Evolutionary conservation across 306 rosid genomes (phyloP).

Genomic region (Trichosanthes truncata): DNA sequence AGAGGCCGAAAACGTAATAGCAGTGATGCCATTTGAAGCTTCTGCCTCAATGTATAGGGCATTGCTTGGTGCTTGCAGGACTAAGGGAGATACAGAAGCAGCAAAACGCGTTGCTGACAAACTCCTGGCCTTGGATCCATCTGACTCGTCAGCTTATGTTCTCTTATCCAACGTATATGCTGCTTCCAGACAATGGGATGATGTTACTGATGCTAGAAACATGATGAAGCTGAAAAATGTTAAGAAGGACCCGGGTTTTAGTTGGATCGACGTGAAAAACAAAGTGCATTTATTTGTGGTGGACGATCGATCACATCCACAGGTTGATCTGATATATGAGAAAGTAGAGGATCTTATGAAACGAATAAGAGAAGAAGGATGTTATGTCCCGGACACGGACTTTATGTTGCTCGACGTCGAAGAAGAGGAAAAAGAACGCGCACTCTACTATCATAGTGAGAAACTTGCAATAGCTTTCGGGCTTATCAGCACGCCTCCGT

Average conservation of each 20-base stretch:
- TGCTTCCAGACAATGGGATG: conserved; percentile 69
- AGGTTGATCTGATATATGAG: conserved; percentile 39
- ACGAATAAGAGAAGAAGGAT: conserved; percentile 45
- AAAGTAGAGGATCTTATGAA: conserved; percentile 48
- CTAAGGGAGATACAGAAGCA: conserved; percentile 44
- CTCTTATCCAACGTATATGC: conserved; percentile 67
- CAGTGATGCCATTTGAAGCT: conserved; percentile 73
- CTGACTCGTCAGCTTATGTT: conserved; percentile 63
- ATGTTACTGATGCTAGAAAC: conserved; percentile 43
- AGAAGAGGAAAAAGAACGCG: conserved; percentile 58
- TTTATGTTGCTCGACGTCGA: conserved; percentile 54
- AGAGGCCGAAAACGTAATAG: conserved; percentile 60
- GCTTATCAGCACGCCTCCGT: conserved; percentile 40
- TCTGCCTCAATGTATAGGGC: conserved; percentile 70
- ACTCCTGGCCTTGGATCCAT: conserved; percentile 60
- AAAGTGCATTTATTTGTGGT: conserved; percentile 66
- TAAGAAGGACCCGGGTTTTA: conserved; percentile 78
- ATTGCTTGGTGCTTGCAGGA: conserved; percentile 66
- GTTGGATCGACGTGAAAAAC: conserved; percentile 77
- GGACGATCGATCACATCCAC: conserved; percentile 59
- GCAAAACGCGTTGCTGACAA: conserved; percentile 47
- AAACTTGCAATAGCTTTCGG: conserved; percentile 58
- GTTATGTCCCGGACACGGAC: conserved; percentile 54
- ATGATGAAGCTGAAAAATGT: conserved; percentile 54
- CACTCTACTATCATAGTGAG: conserved; percentile 53